phyloP scores from a whole-genome alignment of 2,329 filamentous ascomycete species.

The Pseudogymnoascus sp. region DNA sequence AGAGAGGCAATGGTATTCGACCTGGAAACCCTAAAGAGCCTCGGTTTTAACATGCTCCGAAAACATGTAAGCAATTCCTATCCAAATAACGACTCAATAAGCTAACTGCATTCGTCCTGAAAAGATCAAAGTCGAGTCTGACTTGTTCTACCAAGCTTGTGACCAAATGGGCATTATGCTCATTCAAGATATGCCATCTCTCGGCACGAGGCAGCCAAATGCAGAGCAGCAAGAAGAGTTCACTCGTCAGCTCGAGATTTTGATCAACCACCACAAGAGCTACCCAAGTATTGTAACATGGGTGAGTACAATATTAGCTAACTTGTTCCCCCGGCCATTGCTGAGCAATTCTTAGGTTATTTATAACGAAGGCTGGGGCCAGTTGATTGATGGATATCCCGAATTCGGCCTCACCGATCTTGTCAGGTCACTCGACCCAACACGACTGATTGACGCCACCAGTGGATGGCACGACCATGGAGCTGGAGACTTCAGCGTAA shows the following conservation, averaged over 20 bases:
- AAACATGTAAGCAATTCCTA: constrained; percentile 51
- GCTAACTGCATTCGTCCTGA: constrained; percentile 24
- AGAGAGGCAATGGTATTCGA: constrained; percentile 63
- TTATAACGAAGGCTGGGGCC: constrained; percentile 69
- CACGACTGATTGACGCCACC: constrained; percentile 55
- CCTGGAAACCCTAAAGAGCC: constrained; percentile 53
- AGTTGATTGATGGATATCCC: constrained; percentile 44
- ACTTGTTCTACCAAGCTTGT: constrained; percentile 61
- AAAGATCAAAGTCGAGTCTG: constrained; percentile 58
- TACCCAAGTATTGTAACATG: constrained; percentile 61
- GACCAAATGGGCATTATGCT: constrained; percentile 56
- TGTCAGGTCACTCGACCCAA: constrained; percentile 53
- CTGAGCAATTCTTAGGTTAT: constrained; percentile 41
- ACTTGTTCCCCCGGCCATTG: background rate
- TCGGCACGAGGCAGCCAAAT: constrained; percentile 38
- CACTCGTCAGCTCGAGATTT: constrained; percentile 48
- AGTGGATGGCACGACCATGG: constrained; percentile 64
- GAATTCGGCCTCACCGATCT: constrained; percentile 51
- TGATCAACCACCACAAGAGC: constrained; percentile 31
- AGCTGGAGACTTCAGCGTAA: constrained; percentile 53
- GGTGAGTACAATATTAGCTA: constrained; percentile 33
- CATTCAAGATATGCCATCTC: constrained; percentile 66
- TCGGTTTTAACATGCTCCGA: constrained; percentile 65
- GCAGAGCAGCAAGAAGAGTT: constrained; percentile 56
- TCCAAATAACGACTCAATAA: constrained; percentile 6